Conservation (phyloP, 495 filamentous ascomycete genomes). For the Peziza echinospora region DNA sequence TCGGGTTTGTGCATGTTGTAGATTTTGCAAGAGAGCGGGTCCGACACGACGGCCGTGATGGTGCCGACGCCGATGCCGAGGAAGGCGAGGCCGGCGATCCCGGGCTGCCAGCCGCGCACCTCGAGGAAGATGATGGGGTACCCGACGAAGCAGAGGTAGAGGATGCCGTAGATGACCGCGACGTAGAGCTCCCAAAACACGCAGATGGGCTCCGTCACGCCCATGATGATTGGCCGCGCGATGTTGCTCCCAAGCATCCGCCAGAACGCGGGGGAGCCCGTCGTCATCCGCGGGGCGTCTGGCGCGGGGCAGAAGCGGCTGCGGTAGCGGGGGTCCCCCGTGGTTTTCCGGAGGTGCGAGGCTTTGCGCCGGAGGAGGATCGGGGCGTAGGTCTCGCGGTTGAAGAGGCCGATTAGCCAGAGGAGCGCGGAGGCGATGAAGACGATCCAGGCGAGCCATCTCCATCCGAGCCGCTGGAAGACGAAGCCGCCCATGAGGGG, state of each 20-base stretch:
- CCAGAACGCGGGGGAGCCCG: slow-evolving; percentile 21
- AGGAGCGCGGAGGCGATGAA: slow-evolving; percentile 43
- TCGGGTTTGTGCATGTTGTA: slow-evolving; percentile 50
- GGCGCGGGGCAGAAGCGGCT: slow-evolving; percentile 7
- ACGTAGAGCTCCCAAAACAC: slow-evolving; percentile 63
- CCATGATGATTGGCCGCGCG: slow-evolving; percentile 53
- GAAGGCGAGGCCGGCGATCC: slow-evolving; percentile 56
- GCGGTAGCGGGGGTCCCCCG: slow-evolving; percentile 36
- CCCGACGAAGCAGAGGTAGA: slow-evolving; percentile 70
- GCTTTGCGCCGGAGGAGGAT: slow-evolving; percentile 48
- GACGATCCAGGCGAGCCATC: slow-evolving; percentile 72
- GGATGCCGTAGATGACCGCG: slow-evolving; percentile 41
- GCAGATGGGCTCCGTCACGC: slow-evolving; percentile 64
- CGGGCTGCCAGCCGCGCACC: slow-evolving; percentile 51
- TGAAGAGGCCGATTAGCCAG: slow-evolving; percentile 21
- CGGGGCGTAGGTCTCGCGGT: slow-evolving; percentile 58
- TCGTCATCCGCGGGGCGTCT: slow-evolving; percentile 6
- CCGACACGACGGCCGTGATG: slow-evolving; percentile 39
- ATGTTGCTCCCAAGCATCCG: slow-evolving; percentile 47
- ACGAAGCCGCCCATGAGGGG: slow-evolving; percentile 49
- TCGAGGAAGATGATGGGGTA: slow-evolving; percentile 60
- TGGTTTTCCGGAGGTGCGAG: slow-evolving; percentile 45
- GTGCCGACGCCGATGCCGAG: slow-evolving; percentile 58
- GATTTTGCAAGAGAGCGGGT: slow-evolving; percentile 48
- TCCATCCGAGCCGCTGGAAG: slow-evolving; percentile 57